Percentiles rank a stretch among this genome's conserved stretches.
Evolutionary conservation across 805 yeast genomes (phyloP).

Genomic region (Groenewaldozyma tartarivorans): DNA sequence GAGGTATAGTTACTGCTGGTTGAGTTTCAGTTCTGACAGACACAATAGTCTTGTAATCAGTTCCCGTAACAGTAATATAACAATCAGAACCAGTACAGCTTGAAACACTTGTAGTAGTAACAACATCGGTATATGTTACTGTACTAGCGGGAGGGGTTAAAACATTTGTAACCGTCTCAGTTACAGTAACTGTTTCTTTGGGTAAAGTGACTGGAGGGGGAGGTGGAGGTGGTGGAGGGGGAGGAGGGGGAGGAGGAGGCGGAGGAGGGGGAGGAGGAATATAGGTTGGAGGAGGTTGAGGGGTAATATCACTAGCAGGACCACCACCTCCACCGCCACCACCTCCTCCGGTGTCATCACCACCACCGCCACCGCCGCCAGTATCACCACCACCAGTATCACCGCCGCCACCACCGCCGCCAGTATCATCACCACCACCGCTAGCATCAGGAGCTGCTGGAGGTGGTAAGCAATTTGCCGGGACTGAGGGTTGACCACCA

Average conservation of each 20-base stretch:
- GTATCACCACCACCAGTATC: slow-evolving; percentile 3
- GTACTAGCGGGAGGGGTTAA: too few species aligned
- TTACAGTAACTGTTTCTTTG: too few species aligned
- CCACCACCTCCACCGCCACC: neutral
- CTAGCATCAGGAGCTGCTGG: slow-evolving; percentile 2
- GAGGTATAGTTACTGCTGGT: too few species aligned
- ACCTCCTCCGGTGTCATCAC: slow-evolving; percentile 1
- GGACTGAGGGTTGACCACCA: slow-evolving; percentile 3
- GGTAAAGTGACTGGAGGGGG: slow-evolving; percentile 8
- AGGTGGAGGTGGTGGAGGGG: slow-evolving; percentile 1
- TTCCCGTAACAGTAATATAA: too few species aligned
- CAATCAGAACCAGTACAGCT: too few species aligned
- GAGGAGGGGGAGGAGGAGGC: neutral
- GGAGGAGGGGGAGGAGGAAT: slow-evolving; percentile 3
- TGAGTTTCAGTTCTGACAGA: too few species aligned
- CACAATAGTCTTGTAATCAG: too few species aligned
- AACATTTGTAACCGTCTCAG: too few species aligned
- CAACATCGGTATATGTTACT: too few species aligned
- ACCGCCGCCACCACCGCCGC: slow-evolving; percentile 5
- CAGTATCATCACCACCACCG: slow-evolving; percentile 4
- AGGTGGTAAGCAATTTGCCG: slow-evolving; percentile 2
- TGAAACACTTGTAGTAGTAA: too few species aligned
- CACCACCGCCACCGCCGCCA: slow-evolving; percentile 2
- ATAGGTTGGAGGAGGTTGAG: neutral
- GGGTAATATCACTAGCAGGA: neutral